Evolutionary conservation across 2,329 filamentous ascomycete species (phyloP).

Genomic region (Sclerotinia minor): DNA sequence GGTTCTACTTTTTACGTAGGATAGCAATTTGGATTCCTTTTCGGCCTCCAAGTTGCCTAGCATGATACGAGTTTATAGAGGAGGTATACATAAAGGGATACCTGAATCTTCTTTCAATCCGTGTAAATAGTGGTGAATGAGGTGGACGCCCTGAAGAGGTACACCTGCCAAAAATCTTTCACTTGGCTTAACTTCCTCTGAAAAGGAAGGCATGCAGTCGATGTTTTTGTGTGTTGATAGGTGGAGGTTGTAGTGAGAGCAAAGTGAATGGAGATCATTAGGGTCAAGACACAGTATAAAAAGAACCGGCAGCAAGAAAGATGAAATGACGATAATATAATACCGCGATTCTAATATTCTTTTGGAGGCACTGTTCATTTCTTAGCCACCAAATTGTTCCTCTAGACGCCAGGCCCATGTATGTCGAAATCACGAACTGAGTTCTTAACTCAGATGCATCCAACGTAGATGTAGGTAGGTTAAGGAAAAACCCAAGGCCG

Average conservation of each 20-base stretch:
- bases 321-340: background rate
- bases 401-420: too few species aligned
- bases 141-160: background rate
- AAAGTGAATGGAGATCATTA: background rate
- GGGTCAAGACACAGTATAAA: background rate
- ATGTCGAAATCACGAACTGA: background rate
- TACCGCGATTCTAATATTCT: background rate
- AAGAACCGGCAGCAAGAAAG: background rate
- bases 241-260: background rate
- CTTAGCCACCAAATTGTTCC: background rate
- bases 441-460: rapidly evolving
- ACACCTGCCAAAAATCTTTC: background rate
- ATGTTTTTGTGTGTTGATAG: too few species aligned
- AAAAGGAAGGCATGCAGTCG: background rate
- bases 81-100: background rate
- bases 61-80: background rate
- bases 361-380: background rate
- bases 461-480: background rate
- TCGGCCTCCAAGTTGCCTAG: background rate
- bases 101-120: background rate
- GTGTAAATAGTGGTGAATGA: background rate
- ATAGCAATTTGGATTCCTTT: background rate
- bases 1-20: background rate
- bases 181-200: background rate
- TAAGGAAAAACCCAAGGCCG: background rate